phyloP scores from a whole-genome alignment of 2,329 filamentous ascomycete species.

The Eutypella sp. region DNA sequence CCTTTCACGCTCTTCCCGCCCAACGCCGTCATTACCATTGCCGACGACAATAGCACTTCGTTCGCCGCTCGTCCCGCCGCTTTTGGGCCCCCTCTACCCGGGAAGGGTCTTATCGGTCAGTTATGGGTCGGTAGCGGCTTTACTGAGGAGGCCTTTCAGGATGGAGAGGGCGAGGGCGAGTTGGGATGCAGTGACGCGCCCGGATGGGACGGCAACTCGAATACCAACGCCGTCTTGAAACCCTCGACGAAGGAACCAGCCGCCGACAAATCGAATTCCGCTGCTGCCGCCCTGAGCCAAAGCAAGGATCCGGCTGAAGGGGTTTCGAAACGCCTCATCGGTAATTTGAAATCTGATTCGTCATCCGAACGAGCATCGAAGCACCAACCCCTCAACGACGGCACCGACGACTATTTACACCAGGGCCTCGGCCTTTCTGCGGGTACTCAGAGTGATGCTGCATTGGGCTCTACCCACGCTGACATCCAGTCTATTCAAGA shows the following conservation, averaged over 20 bases:
- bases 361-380: constrained; percentile 25
- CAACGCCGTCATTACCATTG: constrained; percentile 91
- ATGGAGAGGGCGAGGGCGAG: constrained; percentile 69
- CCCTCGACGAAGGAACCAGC: constrained; percentile 31
- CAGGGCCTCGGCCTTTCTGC: constrained; percentile 35
- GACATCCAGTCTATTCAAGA: constrained; percentile 92
- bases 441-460: constrained; percentile 29
- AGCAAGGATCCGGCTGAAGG: constrained; percentile 32
- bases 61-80: constrained; percentile 90
- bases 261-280: constrained; percentile 22
- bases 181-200: constrained; percentile 92
- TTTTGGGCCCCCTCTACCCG: constrained; percentile 77
- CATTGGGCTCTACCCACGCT: constrained; percentile 58
- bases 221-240: constrained; percentile 33
- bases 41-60: constrained; percentile 96
- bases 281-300: constrained; percentile 24
- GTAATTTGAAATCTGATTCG: constrained; percentile 21
- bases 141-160: constrained; percentile 66
- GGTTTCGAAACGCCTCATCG: constrained; percentile 26
- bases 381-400: constrained; percentile 52
- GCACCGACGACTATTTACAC: constrained; percentile 81
- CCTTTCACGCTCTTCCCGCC: constrained; percentile 89
- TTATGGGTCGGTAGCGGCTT: constrained; percentile 94
- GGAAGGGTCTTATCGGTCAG: constrained; percentile 76
- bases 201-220: constrained; percentile 65